Conservation (phyloP, 1,139 yeast species). For the Debaryomycetaceae sp. region DNA sequence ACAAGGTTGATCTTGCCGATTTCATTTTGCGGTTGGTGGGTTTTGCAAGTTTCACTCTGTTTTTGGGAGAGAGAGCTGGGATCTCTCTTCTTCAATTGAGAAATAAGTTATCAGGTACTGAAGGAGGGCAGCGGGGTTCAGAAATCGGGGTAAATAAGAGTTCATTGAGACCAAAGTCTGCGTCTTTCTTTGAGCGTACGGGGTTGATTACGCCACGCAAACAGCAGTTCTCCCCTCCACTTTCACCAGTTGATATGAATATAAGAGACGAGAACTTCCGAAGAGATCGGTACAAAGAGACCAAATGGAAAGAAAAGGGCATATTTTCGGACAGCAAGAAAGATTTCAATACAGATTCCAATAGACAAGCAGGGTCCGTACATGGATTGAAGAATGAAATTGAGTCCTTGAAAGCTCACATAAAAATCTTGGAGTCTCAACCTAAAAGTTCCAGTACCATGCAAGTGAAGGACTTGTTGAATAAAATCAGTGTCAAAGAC, state of each 20-base stretch:
- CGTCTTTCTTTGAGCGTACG: not conserved
- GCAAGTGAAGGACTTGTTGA: conserved; percentile 6
- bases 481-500: conserved; percentile 18
- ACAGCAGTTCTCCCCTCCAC: conserved; percentile 8
- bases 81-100: conserved; percentile 4
- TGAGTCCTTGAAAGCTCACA: conserved; percentile 16
- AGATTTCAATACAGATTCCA: conserved; percentile 7
- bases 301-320: conserved; percentile 10
- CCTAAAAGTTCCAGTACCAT: conserved; percentile 7
- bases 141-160: not conserved
- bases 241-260: conserved; percentile 4
- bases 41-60: conserved; percentile 17
- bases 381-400: conserved; percentile 18
- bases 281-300: conserved; percentile 13
- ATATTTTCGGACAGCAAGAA: conserved; percentile 9
- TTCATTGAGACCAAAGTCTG: not conserved
- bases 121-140: not conserved
- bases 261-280: not conserved
- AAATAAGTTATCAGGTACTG: not conserved
- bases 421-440: conserved; percentile 18
- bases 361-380: conserved; percentile 9
- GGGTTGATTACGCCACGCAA: not conserved
- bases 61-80: conserved; percentile 23
- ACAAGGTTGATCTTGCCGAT: conserved; percentile 22
- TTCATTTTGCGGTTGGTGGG: conserved; percentile 30